These are phyloP conservation scores for Nakaseomyces glabratus DNA, from an alignment of 1,139 yeast genomes.

Conservation along the genomic window DNA sequence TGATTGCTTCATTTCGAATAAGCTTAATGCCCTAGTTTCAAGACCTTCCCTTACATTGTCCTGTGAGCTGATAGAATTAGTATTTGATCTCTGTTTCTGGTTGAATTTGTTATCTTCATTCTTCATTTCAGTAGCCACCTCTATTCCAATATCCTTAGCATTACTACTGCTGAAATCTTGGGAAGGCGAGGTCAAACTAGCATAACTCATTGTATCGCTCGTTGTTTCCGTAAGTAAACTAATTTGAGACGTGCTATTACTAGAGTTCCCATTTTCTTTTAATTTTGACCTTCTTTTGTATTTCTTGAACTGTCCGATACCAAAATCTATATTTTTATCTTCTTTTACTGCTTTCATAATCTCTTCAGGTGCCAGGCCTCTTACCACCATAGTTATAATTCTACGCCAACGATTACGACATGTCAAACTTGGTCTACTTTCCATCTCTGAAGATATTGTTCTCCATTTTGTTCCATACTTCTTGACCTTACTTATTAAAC, in stretches of 20 bases:
- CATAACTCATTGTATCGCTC: background rate
- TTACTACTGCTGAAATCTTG: background rate
- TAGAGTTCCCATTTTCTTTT: background rate
- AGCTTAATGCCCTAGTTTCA: conserved; percentile 2
- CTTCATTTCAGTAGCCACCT: background rate
- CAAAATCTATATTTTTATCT: conserved; percentile 26
- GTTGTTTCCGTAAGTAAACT: background rate
- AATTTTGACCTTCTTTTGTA: background rate
- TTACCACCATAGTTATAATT: conserved; percentile 64
- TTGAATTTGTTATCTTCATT: background rate
- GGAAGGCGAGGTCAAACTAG: background rate
- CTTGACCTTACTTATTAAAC: conserved; percentile 56
- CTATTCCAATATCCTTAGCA: background rate
- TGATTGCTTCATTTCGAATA: conserved; percentile 2
- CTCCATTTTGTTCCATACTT: conserved; percentile 88
- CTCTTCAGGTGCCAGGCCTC: conserved; percentile 36
- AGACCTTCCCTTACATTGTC: background rate
- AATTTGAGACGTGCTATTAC: background rate
- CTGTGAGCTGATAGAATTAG: background rate
- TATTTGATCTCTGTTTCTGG: background rate
- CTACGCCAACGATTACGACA: conserved; percentile 92
- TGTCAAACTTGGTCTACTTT: conserved; percentile 78
- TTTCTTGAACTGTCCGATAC: conserved; percentile 8
- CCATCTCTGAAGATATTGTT: conserved; percentile 60
- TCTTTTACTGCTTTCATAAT: conserved; percentile 29